phyloP scores from a whole-genome alignment of 441 rosid genomes.

The Capsella rubella region DNA sequence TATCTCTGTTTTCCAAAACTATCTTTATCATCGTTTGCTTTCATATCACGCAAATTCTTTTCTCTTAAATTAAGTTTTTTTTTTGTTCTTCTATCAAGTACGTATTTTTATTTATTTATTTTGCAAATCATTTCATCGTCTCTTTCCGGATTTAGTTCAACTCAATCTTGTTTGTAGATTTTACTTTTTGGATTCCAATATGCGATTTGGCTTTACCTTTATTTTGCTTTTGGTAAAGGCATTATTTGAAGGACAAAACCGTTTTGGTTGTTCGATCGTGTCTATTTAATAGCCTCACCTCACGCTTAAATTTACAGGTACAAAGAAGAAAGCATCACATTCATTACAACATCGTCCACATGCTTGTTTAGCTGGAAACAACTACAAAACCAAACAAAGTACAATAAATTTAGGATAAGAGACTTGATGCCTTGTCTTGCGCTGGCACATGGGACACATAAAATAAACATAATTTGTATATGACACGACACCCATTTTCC shows the following conservation, averaged over 20 bases:
- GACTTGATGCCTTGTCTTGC: slow-evolving; percentile 37
- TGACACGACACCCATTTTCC: slow-evolving; percentile 6
- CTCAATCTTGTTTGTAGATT: slow-evolving; percentile 1
- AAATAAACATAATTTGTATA: slow-evolving; percentile 9
- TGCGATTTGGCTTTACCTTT: slow-evolving; percentile 8
- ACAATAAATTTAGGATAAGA: slow-evolving; percentile 40
- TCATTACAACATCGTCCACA: slow-evolving; percentile 35
- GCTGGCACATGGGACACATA: slow-evolving; percentile 40
- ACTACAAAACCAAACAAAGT: slow-evolving; percentile 27
- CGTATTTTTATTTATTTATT: background rate
- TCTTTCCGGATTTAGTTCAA: slow-evolving; percentile 3
- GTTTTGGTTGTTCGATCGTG: slow-evolving; percentile 34
- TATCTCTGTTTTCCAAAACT: background rate
- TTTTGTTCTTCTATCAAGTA: background rate
- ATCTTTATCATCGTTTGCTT: background rate
- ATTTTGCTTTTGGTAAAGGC: background rate
- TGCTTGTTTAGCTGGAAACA: slow-evolving; percentile 39
- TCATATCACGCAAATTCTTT: slow-evolving; percentile 8
- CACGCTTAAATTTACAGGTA: slow-evolving; percentile 23
- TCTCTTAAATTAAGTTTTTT: background rate
- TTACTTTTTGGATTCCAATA: slow-evolving; percentile 22
- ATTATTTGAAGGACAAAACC: slow-evolving; percentile 16
- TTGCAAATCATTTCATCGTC: slow-evolving; percentile 10
- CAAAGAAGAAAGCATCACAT: slow-evolving; percentile 23
- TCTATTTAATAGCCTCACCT: slow-evolving; percentile 24